Percentiles rank a stretch among this genome's conserved stretches.
Evolutionary conservation across 1,139 yeast species (phyloP).

Genomic region (Eremothecium gossypii): DNA sequence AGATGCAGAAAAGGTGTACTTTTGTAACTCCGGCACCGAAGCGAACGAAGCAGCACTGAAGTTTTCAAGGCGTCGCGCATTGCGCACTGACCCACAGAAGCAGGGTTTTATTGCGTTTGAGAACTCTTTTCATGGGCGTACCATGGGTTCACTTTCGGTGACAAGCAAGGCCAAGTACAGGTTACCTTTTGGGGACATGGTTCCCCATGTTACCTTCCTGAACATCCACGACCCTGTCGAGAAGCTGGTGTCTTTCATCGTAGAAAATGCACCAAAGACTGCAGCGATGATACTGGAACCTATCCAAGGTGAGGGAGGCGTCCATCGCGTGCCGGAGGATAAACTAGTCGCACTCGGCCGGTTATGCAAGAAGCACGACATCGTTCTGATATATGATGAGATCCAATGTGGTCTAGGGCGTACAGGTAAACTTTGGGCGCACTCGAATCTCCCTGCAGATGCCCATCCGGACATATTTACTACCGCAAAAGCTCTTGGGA

Average conservation of each 20-base stretch:
- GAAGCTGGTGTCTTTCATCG: slow-evolving; percentile 26
- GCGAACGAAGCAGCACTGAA: slow-evolving; percentile 97
- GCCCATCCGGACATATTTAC: slow-evolving; percentile 94
- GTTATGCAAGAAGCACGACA: slow-evolving; percentile 62
- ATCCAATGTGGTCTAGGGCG: slow-evolving; percentile 96
- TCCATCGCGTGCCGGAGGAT: slow-evolving; percentile 53
- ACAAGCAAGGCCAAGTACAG: slow-evolving; percentile 92
- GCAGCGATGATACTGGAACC: slow-evolving; percentile 96
- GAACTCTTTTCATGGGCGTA: slow-evolving; percentile 88
- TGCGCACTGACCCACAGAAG: slow-evolving; percentile 44
- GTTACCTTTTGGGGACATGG: slow-evolving; percentile 77
- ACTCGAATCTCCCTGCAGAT: slow-evolving; percentile 55
- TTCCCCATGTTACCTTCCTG: slow-evolving; percentile 61
- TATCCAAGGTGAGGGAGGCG: slow-evolving; percentile 97
- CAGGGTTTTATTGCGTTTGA: slow-evolving; percentile 75
- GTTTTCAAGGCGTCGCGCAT: slow-evolving; percentile 85
- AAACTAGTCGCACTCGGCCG: slow-evolving; percentile 59
- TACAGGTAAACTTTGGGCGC: slow-evolving; percentile 92
- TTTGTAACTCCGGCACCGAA: slow-evolving; percentile 91
- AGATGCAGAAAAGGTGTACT: slow-evolving; percentile 72
- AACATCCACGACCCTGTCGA: slow-evolving; percentile 24
- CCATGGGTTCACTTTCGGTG: slow-evolving; percentile 86
- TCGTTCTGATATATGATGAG: slow-evolving; percentile 81
- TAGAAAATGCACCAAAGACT: slow-evolving; percentile 56
- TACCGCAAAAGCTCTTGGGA: slow-evolving; percentile 92